Conservation (phyloP, 1,284 basidiomycete genomes). For the Mycena sp. region DNA sequence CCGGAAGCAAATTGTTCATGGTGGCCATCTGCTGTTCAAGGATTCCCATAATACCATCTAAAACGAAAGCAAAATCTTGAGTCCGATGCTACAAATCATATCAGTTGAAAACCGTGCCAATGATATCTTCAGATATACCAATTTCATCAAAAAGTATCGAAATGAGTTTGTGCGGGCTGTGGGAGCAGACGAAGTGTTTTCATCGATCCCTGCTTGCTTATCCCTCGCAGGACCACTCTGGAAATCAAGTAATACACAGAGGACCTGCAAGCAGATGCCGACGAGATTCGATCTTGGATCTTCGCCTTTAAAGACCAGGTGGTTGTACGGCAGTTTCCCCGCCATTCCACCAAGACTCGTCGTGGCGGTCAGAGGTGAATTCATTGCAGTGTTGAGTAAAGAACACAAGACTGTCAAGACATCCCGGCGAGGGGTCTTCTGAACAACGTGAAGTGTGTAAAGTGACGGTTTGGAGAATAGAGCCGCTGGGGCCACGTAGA, state of each 20-base stretch:
- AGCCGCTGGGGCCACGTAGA: conserved; percentile 79
- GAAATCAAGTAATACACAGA: conserved; percentile 85
- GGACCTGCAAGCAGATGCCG: conserved; percentile 75
- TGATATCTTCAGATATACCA: conserved; percentile 59
- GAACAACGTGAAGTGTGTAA: conserved; percentile 81
- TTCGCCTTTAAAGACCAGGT: conserved; percentile 89
- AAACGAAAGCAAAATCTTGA: conserved; percentile 86
- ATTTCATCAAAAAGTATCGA: conserved; percentile 88
- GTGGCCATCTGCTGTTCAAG: conserved; percentile 80
- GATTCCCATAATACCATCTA: conserved; percentile 76
- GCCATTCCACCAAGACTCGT: conserved; percentile 70
- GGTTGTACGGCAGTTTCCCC: conserved; percentile 85
- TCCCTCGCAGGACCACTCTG: conserved; percentile 79
- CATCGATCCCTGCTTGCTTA: conserved; percentile 47
- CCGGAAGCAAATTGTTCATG: conserved; percentile 81
- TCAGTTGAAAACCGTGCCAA: not conserved
- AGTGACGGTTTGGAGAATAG: conserved; percentile 77
- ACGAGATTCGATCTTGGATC: conserved; percentile 79
- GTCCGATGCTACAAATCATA: conserved; percentile 74
- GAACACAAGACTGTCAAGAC: conserved; percentile 92
- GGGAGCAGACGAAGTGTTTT: conserved; percentile 57
- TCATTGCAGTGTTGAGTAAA: conserved; percentile 88
- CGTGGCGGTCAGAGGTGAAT: conserved; percentile 59
- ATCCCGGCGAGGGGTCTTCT: conserved; percentile 80
- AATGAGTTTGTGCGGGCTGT: conserved; percentile 86